Percentiles rank a stretch among this genome's conserved stretches.
Conservation (phyloP, 176 grass and related monocot species). For the Tillandsia fasciculata region DNA sequence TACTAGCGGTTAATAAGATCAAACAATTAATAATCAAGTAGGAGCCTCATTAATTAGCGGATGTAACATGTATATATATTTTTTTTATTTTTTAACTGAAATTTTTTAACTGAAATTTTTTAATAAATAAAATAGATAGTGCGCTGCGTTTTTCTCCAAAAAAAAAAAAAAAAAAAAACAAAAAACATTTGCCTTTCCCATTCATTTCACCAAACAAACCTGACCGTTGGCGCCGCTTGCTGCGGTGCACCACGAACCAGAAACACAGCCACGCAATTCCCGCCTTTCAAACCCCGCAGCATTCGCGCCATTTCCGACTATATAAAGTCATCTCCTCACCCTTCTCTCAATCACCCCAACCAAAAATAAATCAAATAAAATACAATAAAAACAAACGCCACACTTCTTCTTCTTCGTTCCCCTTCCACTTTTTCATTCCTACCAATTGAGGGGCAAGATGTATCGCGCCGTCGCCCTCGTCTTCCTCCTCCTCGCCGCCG, state of each 20-base stretch:
- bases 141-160: no score
- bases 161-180: no score
- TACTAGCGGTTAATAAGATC: no score
- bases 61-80: no score
- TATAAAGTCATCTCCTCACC: not conserved
- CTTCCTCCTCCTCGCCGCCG: constrained; percentile 3
- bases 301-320: not conserved
- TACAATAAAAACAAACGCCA: not conserved
- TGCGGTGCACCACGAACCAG: not conserved
- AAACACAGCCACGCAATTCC: not conserved
- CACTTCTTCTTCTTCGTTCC: not conserved
- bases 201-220: not conserved
- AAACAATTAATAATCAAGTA: no score
- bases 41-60: no score
- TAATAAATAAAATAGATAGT: no score
- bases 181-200: not conserved
- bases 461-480: not conserved
- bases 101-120: no score
- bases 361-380: not conserved
- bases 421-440: not conserved
- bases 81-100: no score
- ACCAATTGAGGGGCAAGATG: not conserved
- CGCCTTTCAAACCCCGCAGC: not conserved
- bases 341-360: not conserved
- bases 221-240: not conserved